These are phyloP conservation scores for Puccinia coronata DNA, from an alignment of 1,284 basidiomycete species.

Conservation along the genomic window DNA sequence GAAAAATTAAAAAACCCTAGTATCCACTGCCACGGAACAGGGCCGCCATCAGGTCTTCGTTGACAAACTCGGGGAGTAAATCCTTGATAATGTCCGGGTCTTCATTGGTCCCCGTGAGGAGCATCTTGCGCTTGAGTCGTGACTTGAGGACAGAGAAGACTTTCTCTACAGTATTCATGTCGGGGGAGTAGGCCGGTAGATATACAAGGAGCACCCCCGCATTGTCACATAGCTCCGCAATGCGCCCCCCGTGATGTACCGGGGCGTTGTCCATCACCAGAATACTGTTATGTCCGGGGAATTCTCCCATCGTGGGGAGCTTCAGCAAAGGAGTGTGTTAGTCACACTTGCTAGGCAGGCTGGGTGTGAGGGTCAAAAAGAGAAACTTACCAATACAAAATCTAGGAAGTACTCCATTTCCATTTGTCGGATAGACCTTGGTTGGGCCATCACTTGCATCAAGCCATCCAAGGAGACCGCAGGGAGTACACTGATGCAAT, in stretches of 20 bases:
- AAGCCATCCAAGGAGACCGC: neutral
- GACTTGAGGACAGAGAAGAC: neutral
- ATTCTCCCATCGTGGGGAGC: conserved; percentile 11
- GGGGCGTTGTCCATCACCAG: conserved; percentile 10
- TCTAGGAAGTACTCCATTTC: neutral
- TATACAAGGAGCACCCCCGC: neutral
- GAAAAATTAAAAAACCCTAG: too few species aligned
- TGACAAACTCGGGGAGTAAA: too few species aligned
- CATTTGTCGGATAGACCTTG: neutral
- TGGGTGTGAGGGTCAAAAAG: neutral
- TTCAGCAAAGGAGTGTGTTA: too few species aligned
- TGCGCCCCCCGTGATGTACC: neutral
- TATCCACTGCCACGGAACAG: too few species aligned
- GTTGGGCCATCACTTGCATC: neutral
- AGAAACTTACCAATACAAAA: neutral
- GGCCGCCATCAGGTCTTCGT: too few species aligned
- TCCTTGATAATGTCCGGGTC: too few species aligned
- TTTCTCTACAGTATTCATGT: conserved; percentile 10
- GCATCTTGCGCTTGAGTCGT: neutral
- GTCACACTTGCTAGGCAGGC: neutral
- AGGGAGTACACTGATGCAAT: neutral
- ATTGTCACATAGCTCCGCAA: neutral
- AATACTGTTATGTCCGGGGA: neutral
- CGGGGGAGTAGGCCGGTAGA: conserved; percentile 10
- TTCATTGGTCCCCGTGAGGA: neutral